These are phyloP conservation scores for Zizania palustris DNA, from an alignment of 202 grass and related monocot species.

Conservation along the genomic window DNA sequence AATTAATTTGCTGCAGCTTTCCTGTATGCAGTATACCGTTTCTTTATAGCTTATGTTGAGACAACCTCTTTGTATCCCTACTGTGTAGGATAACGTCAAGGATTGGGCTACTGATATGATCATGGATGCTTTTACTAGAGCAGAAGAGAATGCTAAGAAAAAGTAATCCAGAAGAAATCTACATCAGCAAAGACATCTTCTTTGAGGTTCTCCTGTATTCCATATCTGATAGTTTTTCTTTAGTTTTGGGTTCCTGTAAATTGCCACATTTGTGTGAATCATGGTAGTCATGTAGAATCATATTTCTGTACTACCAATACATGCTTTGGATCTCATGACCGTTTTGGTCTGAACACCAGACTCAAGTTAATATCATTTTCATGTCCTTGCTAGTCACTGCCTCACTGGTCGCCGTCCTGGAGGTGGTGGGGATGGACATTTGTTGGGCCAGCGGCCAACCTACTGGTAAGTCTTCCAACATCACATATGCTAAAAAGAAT, in stretches of 20 bases:
- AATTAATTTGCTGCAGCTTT: neutral
- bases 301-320: neutral
- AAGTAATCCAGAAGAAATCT: constrained; percentile 49
- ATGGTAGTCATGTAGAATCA: constrained; percentile 18
- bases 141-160: constrained; percentile 71
- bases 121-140: constrained; percentile 70
- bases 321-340: neutral
- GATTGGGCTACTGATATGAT: constrained; percentile 74
- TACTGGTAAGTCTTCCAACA: too few species aligned
- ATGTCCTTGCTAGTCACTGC: neutral
- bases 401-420: neutral
- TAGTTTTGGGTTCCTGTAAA: constrained; percentile 13
- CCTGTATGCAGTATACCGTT: neutral
- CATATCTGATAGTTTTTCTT: neutral
- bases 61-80: constrained; percentile 12
- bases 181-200: neutral
- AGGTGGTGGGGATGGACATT: too few species aligned
- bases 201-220: constrained; percentile 5
- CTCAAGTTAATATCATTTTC: constrained; percentile 6
- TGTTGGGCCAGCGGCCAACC: too few species aligned
- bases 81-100: constrained; percentile 71
- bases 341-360: neutral
- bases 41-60: constrained; percentile 20
- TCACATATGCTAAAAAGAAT: too few species aligned
- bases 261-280: neutral